These are phyloP conservation scores for Mucor mucedo DNA, from an alignment of 371 early-diverging fungal genomes.

Conservation along the genomic window DNA sequence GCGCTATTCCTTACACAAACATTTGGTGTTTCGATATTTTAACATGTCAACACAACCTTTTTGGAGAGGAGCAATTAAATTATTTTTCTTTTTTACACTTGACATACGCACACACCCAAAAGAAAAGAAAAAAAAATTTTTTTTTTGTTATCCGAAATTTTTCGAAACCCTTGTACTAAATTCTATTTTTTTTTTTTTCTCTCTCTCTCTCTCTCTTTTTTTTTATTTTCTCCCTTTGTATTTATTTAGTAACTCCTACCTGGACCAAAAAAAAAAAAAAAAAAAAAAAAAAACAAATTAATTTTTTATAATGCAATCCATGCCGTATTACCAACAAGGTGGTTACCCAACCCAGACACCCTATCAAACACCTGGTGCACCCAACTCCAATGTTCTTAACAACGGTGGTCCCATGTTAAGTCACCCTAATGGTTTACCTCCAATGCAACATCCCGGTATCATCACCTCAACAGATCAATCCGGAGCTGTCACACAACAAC, in stretches of 20 bases:
- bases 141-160: conserved; percentile 16
- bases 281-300: conserved; percentile 28
- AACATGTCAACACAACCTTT: background rate
- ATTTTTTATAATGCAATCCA: conserved; percentile 37
- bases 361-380: conserved; percentile 30
- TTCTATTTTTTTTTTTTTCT: conserved; percentile 11
- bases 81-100: too few relatives aligned
- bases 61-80: background rate
- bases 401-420: conserved; percentile 20
- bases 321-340: conserved; percentile 44
- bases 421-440: conserved; percentile 39
- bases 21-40: conserved; percentile 7
- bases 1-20: conserved; percentile 17
- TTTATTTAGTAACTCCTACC: conserved; percentile 19
- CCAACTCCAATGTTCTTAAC: conserved; percentile 20
- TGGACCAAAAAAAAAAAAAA: background rate
- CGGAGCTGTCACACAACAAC: conserved; percentile 17
- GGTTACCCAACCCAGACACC: conserved; percentile 40
- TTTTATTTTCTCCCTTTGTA: conserved; percentile 8
- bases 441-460: conserved; percentile 39
- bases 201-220: conserved; percentile 7
- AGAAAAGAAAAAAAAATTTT: conserved; percentile 14
- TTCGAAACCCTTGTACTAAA: conserved; percentile 19
- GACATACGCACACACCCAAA: too few relatives aligned
- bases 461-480: conserved; percentile 24